These are phyloP conservation scores for Ceratocystis colombiana DNA, from an alignment of 2,329 filamentous ascomycete genomes.

Conservation along the genomic window DNA sequence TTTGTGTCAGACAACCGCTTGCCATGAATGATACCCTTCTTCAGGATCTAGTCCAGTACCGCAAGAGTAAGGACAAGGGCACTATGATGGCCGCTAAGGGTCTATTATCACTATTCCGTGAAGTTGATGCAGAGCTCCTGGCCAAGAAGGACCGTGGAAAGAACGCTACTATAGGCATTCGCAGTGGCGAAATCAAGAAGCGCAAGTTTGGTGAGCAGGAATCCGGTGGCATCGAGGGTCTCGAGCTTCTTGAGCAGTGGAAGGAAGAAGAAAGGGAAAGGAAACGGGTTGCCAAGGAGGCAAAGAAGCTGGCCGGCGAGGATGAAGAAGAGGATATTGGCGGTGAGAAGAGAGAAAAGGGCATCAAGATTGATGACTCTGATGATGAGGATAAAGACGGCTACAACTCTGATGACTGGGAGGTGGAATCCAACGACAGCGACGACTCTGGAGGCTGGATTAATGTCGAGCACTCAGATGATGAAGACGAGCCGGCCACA, in stretches of 20 bases:
- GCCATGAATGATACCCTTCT: conserved; percentile 93
- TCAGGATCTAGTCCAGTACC: conserved; percentile 90
- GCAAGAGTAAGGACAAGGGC: conserved; percentile 95
- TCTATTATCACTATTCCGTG: conserved; percentile 77
- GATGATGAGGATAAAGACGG: conserved; percentile 52
- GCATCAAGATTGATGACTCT: conserved; percentile 26
- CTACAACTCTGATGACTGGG: conserved; percentile 49
- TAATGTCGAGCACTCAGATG: conserved; percentile 72
- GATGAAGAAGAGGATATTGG: conserved; percentile 52
- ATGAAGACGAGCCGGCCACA: conserved; percentile 59
- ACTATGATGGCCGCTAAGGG: conserved; percentile 98
- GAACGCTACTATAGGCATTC: conserved; percentile 74
- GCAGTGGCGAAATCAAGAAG: conserved; percentile 62
- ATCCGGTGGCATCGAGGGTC: conserved; percentile 72
- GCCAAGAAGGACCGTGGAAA: conserved; percentile 86
- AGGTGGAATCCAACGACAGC: conserved; percentile 50
- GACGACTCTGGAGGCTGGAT: conserved; percentile 83
- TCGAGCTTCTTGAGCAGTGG: conserved; percentile 85
- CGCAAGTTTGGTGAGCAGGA: conserved; percentile 75
- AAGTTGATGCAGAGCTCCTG: conserved; percentile 80
- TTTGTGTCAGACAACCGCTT: conserved; percentile 85
- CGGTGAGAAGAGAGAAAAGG: conserved; percentile 35
- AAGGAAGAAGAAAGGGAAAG: conserved; percentile 79
- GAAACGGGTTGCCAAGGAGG: conserved; percentile 58
- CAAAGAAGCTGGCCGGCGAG: conserved; percentile 48